Evolutionary conservation across 2,329 filamentous ascomycete species (phyloP).

Genomic region (Dactylellina haptotyla): DNA sequence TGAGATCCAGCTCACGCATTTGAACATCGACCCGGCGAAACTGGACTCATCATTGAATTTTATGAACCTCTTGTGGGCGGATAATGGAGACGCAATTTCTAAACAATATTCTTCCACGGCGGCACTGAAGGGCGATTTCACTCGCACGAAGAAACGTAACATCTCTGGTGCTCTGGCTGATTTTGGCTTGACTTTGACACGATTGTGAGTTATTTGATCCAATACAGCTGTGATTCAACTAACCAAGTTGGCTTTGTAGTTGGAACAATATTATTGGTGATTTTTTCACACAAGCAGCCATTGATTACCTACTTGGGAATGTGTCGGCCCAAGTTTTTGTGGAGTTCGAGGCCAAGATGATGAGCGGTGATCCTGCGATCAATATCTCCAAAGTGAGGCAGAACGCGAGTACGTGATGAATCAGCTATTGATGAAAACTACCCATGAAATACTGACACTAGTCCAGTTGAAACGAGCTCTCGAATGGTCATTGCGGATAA

Average conservation of each 20-base stretch:
- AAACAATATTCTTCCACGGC: constrained; percentile 96
- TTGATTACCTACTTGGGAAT: constrained; percentile 92
- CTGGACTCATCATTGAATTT: constrained; percentile 90
- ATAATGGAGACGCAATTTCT: constrained; percentile 95
- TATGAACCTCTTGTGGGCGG: constrained; percentile 88
- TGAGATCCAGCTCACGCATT: constrained; percentile 78
- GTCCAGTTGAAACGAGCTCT: constrained; percentile 77
- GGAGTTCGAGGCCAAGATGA: constrained; percentile 93
- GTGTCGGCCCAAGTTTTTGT: constrained; percentile 86
- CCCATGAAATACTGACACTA: constrained; percentile 5
- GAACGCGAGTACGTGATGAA: constrained; percentile 69
- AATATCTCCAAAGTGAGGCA: constrained; percentile 85
- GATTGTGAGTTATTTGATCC: constrained; percentile 66
- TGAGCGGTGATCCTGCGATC: constrained; percentile 88
- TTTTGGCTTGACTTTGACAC: constrained; percentile 84
- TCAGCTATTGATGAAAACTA: not conserved
- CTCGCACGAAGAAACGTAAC: constrained; percentile 86
- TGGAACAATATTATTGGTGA: constrained; percentile 94
- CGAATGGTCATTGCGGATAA: constrained; percentile 85
- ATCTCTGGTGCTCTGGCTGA: constrained; percentile 92
- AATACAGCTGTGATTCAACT: not conserved
- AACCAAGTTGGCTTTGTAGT: constrained; percentile 61
- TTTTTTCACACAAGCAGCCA: constrained; percentile 93
- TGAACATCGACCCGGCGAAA: constrained; percentile 79
- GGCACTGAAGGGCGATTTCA: constrained; percentile 96